A percentile compares a stretch with the other conserved stretches of the same genome.
Conservation (phyloP, 23 red algal species). For the Gracilaria domingensis region DNA sequence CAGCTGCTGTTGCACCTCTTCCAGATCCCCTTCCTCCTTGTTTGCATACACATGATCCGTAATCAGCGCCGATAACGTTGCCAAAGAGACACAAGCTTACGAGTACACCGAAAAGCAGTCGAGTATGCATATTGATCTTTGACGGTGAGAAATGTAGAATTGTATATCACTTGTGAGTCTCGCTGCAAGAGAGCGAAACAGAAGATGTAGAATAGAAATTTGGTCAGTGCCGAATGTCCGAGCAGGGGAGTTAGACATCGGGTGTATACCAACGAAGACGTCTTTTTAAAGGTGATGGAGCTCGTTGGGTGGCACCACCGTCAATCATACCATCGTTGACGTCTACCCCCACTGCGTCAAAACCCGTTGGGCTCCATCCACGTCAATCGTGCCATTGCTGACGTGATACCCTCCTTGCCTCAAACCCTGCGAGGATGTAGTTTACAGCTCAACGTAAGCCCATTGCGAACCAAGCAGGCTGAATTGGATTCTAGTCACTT, state of each 20-base stretch:
- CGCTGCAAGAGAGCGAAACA: background rate
- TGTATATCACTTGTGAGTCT: background rate
- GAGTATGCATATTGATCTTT: background rate
- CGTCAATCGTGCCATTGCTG: no score
- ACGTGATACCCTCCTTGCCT: no score
- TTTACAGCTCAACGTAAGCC: background rate
- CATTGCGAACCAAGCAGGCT: background rate
- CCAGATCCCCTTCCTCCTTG: conserved; percentile 3
- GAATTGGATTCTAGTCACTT: background rate
- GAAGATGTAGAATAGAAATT: background rate
- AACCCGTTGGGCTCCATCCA: no score
- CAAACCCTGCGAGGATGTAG: background rate
- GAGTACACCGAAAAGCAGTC: background rate
- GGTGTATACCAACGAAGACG: background rate
- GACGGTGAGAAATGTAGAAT: background rate
- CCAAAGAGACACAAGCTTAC: background rate
- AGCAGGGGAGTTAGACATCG: background rate
- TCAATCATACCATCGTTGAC: no score
- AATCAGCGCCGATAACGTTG: background rate
- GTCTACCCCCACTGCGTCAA: no score
- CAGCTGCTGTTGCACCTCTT: background rate
- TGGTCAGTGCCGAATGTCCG: background rate
- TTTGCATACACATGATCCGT: conserved; percentile 17
- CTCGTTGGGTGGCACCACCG: background rate
- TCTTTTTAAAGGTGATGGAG: background rate